Base-by-base conservation (phyloP, 106 monocot species). In the Ottelia alismoides region DNA sequence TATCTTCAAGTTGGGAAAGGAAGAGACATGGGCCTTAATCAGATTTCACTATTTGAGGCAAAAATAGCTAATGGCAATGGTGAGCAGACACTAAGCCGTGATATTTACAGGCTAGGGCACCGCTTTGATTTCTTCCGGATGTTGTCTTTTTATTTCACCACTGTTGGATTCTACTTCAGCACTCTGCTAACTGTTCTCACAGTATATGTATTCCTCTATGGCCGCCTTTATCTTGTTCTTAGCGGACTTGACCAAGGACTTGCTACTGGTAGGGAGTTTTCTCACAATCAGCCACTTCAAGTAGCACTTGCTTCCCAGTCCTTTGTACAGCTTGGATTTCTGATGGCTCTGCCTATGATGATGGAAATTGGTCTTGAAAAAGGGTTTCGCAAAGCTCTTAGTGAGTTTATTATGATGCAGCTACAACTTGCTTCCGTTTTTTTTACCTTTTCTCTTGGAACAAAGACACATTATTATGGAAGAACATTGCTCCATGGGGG, bases 81-180 rank as follows among this genome's bases (percentile, higher is more conserved):
- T 0, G 92, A 92, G 65, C 92, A 92, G 55, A 92, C 92, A n/a
- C 51, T 92, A 53, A 87, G 92, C 25, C 87, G 92, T 55, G 92
- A 92, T 35, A 72, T 92, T 22, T 92, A 83, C 64, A 69, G 92
- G 28, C 87, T 92, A 26, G 92, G 92, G 0, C 92, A 92, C 53
- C 92, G 92, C 47, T 92, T 92, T 70, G 92, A 92, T 69, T 92
- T 92, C 56, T 92, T 92, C 32, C 76, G 92, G 47, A 92, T 92
- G 92, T 45, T 92, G 55, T 92, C 92, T 2, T 92, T 82, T 62
- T 92, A 92, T 65, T 92, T 83, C 65, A 87, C 92, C 12, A 92
- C 92, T 25, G 74, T 92, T 24, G 92, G 92, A 2, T 92, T 83
- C 63, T 92, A 93, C 61, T 70, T 87, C 56, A 87, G 81, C 69